A percentile compares a stretch with the other conserved stretches of the same genome.
Evolutionary conservation across 768 basidiomycete species (phyloP).

Genomic region (Leccinum aurantiacum): DNA sequence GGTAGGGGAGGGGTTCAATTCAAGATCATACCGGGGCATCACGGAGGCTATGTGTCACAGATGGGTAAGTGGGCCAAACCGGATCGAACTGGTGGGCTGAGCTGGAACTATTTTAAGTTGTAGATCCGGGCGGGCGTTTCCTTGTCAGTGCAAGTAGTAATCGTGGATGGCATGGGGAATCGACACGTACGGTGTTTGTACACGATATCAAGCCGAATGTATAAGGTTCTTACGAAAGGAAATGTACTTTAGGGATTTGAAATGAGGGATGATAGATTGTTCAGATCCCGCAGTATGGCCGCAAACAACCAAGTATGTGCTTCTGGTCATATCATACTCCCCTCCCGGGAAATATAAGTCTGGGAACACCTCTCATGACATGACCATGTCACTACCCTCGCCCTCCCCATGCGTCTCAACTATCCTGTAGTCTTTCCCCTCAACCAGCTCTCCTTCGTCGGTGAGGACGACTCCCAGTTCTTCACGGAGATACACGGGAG

Average conservation of each 20-base stretch:
- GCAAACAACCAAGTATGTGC: conserved; percentile 29
- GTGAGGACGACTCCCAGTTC: conserved; percentile 48
- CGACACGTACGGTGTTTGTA: conserved; percentile 85
- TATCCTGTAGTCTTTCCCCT: conserved; percentile 35
- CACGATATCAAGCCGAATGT: conserved; percentile 71
- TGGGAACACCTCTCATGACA: conserved; percentile 12
- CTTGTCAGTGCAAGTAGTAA: conserved; percentile 91
- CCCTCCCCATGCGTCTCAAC: conserved; percentile 29
- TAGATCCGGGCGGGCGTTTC: conserved; percentile 83
- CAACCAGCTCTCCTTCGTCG: conserved; percentile 38
- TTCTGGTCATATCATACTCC: conserved; percentile 37
- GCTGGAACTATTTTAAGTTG: conserved; percentile 49
- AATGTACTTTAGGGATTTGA: conserved; percentile 34
- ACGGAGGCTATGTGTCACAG: conserved; percentile 90
- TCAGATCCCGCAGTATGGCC: conserved; percentile 37
- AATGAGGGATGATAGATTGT: conserved; percentile 17
- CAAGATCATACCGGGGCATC: conserved; percentile 94
- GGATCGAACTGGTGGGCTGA: conserved; percentile 26
- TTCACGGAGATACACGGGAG: conserved; percentile 56
- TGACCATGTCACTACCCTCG: conserved; percentile 24
- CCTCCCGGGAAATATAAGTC: conserved; percentile 33
- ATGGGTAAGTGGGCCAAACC: conserved; percentile 64
- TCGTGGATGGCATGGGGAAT: conserved; percentile 91
- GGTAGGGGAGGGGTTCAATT: conserved; percentile 75
- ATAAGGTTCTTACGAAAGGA: conserved; percentile 36